These are phyloP conservation scores for Alternaria viburni DNA, from an alignment of 2,329 filamentous ascomycete species.

Conservation along the genomic window DNA sequence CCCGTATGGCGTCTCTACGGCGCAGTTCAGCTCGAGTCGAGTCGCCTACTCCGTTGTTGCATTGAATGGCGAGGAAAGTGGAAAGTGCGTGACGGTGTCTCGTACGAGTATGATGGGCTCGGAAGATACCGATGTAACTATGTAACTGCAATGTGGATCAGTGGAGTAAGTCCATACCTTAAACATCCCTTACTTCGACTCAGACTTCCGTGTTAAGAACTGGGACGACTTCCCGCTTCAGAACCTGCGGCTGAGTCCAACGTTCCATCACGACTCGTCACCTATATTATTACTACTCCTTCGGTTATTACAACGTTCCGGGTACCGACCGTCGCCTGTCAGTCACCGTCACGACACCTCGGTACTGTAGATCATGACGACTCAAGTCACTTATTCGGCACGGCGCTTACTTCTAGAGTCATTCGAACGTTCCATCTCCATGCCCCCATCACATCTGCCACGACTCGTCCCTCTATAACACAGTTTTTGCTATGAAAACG, in stretches of 20 bases:
- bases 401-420: neutral
- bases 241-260: neutral
- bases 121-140: neutral
- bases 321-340: neutral
- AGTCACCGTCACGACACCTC: neutral
- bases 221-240: neutral
- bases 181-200: too few species aligned
- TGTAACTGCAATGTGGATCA: neutral
- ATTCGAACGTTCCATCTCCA: neutral
- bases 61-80: neutral
- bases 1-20: neutral
- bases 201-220: neutral
- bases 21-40: neutral
- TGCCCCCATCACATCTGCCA: neutral
- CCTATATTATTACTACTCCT: neutral
- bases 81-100: neutral
- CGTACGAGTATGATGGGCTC: neutral
- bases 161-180: neutral
- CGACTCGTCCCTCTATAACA: neutral
- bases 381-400: neutral
- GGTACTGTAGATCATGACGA: neutral
- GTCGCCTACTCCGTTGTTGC: neutral
- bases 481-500: neutral
- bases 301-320: neutral
- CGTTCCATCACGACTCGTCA: neutral